These are phyloP conservation scores for Flaveria bidentis DNA, from an alignment of 129 eudicot genomes.

Conservation along the genomic window DNA sequence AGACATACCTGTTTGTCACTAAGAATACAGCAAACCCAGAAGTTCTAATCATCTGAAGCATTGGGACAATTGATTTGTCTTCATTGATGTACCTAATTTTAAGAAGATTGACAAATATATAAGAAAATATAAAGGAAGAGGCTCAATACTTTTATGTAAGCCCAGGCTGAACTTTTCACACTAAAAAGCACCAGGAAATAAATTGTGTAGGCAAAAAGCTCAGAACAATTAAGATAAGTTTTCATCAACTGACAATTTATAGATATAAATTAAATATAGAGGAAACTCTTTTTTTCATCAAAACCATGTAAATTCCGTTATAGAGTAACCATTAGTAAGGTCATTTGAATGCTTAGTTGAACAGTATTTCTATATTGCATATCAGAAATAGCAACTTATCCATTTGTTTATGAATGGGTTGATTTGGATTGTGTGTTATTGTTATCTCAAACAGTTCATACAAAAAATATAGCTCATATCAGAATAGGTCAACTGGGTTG, in stretches of 20 bases:
- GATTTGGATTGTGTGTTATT: neutral
- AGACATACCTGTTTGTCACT: conserved; percentile 86
- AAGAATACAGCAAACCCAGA: conserved; percentile 82
- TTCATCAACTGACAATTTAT: neutral
- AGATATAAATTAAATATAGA: neutral
- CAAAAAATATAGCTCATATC: neutral
- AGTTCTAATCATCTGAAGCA: conserved; percentile 86
- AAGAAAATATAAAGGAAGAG: neutral
- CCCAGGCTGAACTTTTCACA: neutral
- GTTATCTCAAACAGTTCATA: neutral
- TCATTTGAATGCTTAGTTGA: neutral
- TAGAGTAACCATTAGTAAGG: neutral
- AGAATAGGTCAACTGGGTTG: neutral
- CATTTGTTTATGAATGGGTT: neutral
- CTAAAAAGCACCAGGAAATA: neutral
- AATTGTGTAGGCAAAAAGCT: conserved; percentile 4
- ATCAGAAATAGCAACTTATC: neutral
- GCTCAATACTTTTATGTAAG: neutral
- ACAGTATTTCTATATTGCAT: neutral
- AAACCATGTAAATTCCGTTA: neutral
- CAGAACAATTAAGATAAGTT: neutral
- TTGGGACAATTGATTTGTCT: conserved; percentile 72
- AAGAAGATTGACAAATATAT: neutral
- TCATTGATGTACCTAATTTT: conserved; percentile 77
- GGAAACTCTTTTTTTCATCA: neutral